These are phyloP conservation scores for Arabis hirsuta DNA, from an alignment of 345 rosid species.

Conservation along the genomic window DNA sequence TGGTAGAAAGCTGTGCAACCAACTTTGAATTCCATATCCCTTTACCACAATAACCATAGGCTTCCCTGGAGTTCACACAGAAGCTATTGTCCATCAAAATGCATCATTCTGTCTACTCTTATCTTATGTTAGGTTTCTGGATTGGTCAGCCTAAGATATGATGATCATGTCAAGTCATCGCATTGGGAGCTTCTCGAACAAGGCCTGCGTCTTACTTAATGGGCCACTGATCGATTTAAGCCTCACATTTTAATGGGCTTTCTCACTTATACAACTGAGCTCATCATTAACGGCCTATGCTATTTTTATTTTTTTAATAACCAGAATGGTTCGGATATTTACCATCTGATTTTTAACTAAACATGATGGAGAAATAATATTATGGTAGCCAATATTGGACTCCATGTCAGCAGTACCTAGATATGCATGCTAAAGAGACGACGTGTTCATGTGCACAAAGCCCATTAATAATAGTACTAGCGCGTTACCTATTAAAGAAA, in stretches of 20 bases:
- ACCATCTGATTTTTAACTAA: too few relatives aligned
- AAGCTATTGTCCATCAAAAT: slow-evolving; percentile 25
- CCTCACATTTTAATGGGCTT: not conserved
- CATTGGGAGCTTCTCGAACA: slow-evolving; percentile 23
- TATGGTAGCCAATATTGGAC: too few relatives aligned
- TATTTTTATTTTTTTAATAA: not conserved
- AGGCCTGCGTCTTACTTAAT: not conserved
- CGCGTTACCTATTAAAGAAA: not conserved
- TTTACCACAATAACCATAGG: slow-evolving; percentile 32
- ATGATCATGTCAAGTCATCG: slow-evolving; percentile 40
- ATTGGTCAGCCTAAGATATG: slow-evolving; percentile 31
- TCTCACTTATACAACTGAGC: not conserved
- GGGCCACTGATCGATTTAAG: not conserved
- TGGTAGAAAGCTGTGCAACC: slow-evolving; percentile 45
- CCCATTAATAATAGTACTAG: not conserved
- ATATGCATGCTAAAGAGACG: not conserved
- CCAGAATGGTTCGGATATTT: not conserved
- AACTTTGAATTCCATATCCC: slow-evolving; percentile 42
- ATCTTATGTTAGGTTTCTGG: slow-evolving; percentile 31
- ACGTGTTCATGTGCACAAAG: slow-evolving; percentile 11
- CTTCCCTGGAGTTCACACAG: slow-evolving; percentile 40
- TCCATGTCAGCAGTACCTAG: not conserved
- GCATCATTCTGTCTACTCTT: slow-evolving; percentile 35
- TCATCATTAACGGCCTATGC: not conserved
- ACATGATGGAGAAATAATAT: too few relatives aligned